These are phyloP conservation scores for Cladosporium sp. DNA, from an alignment of 2,329 filamentous ascomycete species.

Conservation along the genomic window DNA sequence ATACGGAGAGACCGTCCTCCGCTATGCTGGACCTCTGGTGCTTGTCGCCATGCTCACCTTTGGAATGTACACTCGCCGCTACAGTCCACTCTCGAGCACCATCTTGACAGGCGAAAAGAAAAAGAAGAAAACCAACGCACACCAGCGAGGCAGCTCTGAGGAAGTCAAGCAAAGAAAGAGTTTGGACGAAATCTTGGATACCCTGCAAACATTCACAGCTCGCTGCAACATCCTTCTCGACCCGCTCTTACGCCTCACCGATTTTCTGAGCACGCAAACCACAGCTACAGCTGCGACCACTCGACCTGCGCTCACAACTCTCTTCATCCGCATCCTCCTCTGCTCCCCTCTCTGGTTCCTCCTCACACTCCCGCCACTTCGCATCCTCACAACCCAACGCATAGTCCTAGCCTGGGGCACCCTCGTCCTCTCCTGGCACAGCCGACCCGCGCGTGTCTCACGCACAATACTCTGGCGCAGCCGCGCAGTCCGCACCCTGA, in stretches of 20 bases:
- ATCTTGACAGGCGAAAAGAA: constrained; percentile 65
- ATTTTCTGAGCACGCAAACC: constrained; percentile 78
- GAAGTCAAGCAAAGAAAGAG: constrained; percentile 71
- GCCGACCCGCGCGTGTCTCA: constrained; percentile 76
- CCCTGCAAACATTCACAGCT: constrained; percentile 81
- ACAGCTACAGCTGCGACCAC: constrained; percentile 91
- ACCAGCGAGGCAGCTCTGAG: constrained; percentile 20
- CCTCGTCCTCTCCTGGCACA: constrained; percentile 85
- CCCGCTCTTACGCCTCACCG: constrained; percentile 81
- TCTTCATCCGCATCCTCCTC: constrained; percentile 84
- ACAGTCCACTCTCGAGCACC: constrained; percentile 84
- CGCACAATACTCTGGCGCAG: constrained; percentile 90
- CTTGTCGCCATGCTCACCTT: constrained; percentile 75
- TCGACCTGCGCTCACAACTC: constrained; percentile 77
- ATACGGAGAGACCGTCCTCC: constrained; percentile 80
- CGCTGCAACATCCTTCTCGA: constrained; percentile 90
- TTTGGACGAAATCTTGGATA: constrained; percentile 94
- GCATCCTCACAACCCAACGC: constrained; percentile 80
- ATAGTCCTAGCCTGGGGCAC: constrained; percentile 85
- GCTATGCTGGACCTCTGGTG: constrained; percentile 77
- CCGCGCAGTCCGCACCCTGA: constrained; percentile 63
- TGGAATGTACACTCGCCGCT: constrained; percentile 88
- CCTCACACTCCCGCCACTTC: constrained; percentile 75
- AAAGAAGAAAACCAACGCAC: constrained; percentile 46
- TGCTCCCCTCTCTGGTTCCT: constrained; percentile 85